These are phyloP conservation scores for Phyllosticta citribraziliensis DNA, from an alignment of 2,329 filamentous ascomycete genomes.

Conservation along the genomic window DNA sequence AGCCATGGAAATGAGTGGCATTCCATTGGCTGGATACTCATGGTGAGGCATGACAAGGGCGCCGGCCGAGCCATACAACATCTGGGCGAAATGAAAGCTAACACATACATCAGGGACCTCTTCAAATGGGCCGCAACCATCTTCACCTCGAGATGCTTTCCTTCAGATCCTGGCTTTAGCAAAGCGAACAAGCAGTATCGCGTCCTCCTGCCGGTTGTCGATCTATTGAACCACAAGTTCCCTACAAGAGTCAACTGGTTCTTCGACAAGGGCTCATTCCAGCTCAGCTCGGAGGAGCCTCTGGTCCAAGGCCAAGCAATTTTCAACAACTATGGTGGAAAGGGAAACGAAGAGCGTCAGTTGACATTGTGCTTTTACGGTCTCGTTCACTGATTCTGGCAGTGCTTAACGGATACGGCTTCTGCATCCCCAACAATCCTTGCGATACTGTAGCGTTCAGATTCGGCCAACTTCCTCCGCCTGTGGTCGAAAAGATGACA, in stretches of 20 bases:
- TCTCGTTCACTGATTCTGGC: neutral
- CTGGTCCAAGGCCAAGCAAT: slow-evolving; percentile 32
- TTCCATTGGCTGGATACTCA: neutral
- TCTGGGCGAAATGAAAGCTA: slow-evolving; percentile 16
- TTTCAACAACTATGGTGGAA: slow-evolving; percentile 45
- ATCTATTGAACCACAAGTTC: slow-evolving; percentile 40
- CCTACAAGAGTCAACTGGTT: slow-evolving; percentile 40
- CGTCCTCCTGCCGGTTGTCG: slow-evolving; percentile 41
- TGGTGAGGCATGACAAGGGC: neutral
- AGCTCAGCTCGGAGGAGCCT: slow-evolving; percentile 26
- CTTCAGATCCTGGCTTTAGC: slow-evolving; percentile 26
- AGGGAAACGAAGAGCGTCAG: slow-evolving; percentile 40
- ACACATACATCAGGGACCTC: slow-evolving; percentile 29
- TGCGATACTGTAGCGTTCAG: slow-evolving; percentile 37
- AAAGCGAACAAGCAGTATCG: slow-evolving; percentile 25
- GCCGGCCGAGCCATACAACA: neutral
- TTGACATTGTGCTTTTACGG: neutral
- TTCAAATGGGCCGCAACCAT: slow-evolving; percentile 44
- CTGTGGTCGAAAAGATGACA: slow-evolving; percentile 17
- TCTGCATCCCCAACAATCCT: slow-evolving; percentile 38
- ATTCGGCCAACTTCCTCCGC: slow-evolving; percentile 29
- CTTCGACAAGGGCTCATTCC: slow-evolving; percentile 30
- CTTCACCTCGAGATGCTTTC: slow-evolving; percentile 42
- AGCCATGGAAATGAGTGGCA: neutral
- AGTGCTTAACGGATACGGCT: slow-evolving; percentile 44